Evolutionary conservation across 2,329 filamentous ascomycete species (phyloP).

Genomic region (Fusarium sp.): DNA sequence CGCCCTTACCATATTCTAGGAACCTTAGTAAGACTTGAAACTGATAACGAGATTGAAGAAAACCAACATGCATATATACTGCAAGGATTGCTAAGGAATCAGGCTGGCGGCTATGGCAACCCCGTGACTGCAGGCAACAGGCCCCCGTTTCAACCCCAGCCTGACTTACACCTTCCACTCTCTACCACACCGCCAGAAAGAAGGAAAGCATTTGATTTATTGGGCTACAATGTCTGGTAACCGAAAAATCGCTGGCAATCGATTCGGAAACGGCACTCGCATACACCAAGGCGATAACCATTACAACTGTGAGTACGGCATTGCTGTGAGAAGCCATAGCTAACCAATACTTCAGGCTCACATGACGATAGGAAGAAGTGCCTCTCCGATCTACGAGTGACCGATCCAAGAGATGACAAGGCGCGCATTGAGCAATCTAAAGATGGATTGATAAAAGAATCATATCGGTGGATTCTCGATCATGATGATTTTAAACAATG

Average conservation of each 20-base stretch:
- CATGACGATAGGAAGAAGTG: not conserved
- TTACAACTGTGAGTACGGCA: not conserved
- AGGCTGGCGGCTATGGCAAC: not conserved
- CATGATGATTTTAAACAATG: constrained; percentile 39
- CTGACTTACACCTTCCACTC: not conserved
- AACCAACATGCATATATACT: not conserved
- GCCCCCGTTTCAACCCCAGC: not conserved
- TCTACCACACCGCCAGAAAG: not conserved
- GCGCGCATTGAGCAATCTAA: constrained; percentile 52
- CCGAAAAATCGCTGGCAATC: not conserved
- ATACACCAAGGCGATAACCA: not conserved
- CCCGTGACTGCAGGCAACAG: not conserved
- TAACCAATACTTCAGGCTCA: not conserved
- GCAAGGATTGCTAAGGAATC: not conserved
- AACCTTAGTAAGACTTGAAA: not conserved
- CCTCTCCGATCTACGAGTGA: constrained; percentile 46
- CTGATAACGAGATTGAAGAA: not conserved
- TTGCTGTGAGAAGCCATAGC: fast-evolving
- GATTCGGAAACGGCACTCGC: not conserved
- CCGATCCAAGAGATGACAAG: constrained; percentile 53
- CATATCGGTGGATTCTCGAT: constrained; percentile 54
- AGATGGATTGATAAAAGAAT: constrained; percentile 50
- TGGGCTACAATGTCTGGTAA: fast-evolving
- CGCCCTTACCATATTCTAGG: not conserved
- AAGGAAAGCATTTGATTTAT: not conserved